phyloP scores from a whole-genome alignment of 176 grass and related monocot genomes.

The Ananas comosus region DNA sequence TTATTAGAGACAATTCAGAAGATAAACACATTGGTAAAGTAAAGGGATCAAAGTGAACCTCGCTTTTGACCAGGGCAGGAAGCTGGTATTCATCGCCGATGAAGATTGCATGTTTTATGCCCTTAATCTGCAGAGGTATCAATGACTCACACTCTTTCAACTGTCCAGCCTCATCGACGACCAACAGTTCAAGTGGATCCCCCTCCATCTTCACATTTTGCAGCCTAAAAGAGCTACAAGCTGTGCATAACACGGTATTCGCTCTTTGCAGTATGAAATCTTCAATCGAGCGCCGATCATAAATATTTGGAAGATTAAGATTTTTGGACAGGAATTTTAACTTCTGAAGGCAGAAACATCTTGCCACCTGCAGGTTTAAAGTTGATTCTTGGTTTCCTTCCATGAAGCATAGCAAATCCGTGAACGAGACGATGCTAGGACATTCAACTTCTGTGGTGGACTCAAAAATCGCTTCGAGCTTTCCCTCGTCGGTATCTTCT shows the following conservation, averaged over 20 bases:
- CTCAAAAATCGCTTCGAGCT: no score
- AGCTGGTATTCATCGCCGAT: conserved; percentile 80
- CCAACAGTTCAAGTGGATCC: conserved; percentile 35
- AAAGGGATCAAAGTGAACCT: conserved; percentile 29
- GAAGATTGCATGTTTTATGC: conserved; percentile 51
- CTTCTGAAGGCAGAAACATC: no score
- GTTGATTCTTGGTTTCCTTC: no score
- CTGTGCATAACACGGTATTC: conserved; percentile 51
- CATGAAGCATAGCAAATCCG: no score
- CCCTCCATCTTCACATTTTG: conserved; percentile 1
- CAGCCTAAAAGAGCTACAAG: conserved; percentile 47
- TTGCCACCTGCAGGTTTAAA: no score
- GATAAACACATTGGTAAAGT: neutral
- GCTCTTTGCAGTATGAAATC: no score
- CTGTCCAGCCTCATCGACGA: conserved; percentile 79
- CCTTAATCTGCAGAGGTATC: conserved; percentile 42
- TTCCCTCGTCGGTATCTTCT: no score
- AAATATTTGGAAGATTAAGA: no score
- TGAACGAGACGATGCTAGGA: no score
- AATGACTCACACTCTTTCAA: conserved; percentile 77
- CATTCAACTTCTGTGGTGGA: no score
- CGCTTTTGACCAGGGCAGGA: conserved; percentile 67
- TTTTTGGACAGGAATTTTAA: no score
- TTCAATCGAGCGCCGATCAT: no score
- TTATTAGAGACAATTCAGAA: neutral